These are phyloP conservation scores for Botrytis hyacinthi DNA, from an alignment of 2,329 filamentous ascomycete species.

Conservation along the genomic window DNA sequence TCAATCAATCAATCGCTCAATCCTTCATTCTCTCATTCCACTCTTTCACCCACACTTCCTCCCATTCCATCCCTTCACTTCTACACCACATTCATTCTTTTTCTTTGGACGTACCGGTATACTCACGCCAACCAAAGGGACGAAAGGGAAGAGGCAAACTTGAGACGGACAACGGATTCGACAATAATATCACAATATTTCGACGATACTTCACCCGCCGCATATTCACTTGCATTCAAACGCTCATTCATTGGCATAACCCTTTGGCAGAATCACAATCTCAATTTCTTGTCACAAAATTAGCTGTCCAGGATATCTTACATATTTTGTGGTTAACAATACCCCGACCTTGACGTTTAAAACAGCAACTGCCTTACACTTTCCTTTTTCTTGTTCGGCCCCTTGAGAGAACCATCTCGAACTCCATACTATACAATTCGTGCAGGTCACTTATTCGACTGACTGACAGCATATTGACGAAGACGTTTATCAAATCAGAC, in stretches of 20 bases:
- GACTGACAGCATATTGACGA: background rate
- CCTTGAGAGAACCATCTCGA: background rate
- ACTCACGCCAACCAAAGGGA: background rate
- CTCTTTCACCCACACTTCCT: background rate
- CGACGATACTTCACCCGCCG: background rate
- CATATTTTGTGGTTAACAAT: conserved; percentile 5
- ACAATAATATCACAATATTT: background rate
- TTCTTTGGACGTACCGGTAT: background rate
- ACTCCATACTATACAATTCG: background rate
- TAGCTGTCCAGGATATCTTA: background rate
- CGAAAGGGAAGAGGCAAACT: background rate
- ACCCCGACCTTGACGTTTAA: conserved; percentile 8
- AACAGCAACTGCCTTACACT: conserved; percentile 1
- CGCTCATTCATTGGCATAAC: conserved; percentile 7
- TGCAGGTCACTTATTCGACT: conserved; percentile 20
- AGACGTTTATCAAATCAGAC: background rate
- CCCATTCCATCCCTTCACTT: background rate
- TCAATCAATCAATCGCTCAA: background rate
- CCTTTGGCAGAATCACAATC: background rate
- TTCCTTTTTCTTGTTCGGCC: conserved; percentile 12
- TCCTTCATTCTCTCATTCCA: background rate
- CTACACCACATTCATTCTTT: conserved; percentile 11
- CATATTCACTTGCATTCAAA: background rate
- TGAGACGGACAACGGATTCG: background rate
- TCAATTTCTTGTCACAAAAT: too few species aligned